Evolutionary conservation across 306 rosid species (phyloP), one percentile per base, ranked within the genome.

Genomic region (Calophaca sinica): DNA sequence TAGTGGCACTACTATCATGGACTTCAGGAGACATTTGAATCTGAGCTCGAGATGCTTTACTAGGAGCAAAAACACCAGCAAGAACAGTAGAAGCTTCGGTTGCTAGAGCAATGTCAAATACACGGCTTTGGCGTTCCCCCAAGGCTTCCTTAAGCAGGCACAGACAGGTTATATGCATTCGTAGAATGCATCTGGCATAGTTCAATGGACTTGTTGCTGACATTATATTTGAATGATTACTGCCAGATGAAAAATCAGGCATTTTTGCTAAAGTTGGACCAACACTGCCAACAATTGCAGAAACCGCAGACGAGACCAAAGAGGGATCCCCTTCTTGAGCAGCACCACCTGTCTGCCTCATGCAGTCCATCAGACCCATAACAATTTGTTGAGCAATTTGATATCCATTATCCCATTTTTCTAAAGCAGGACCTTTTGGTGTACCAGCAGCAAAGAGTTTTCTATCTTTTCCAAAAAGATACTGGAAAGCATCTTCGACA

Each of bases 321-420:
- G 96, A 87, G 15, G 99, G 97, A 60, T 94, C 99, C 41, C 99
- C 99, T 84, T 94, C 99, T 82, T 94, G 99, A 78, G 99, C 99
- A 79, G 99, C 99, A 81, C 97, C 99, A 42, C 96, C 97, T 39
- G 99, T 94, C 78, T 94, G 96, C 88, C 90, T 85, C 68, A 94
- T 88, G 82, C 96, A 87, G 31, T 94, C 96, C 79, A 92, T 94
- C 71, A 94, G 62, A 44, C 91, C 92, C 66, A 77, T 65, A 48
- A 87, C 91, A 77, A 90, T 85, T 64, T 84, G 87, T 75, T 87
- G 97, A 77, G 97, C 90, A 70, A 88, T 84, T 80, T 88, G 97
- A 85, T 79, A 86, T 64, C 93, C 96, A 44, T 92, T 90, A 72
- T 92, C 97, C 89, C 91, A 88, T 84, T 94, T 92, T 82, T 94